Conservation (phyloP, 441 rosid species). For the Pelargonium cotyledonis region DNA sequence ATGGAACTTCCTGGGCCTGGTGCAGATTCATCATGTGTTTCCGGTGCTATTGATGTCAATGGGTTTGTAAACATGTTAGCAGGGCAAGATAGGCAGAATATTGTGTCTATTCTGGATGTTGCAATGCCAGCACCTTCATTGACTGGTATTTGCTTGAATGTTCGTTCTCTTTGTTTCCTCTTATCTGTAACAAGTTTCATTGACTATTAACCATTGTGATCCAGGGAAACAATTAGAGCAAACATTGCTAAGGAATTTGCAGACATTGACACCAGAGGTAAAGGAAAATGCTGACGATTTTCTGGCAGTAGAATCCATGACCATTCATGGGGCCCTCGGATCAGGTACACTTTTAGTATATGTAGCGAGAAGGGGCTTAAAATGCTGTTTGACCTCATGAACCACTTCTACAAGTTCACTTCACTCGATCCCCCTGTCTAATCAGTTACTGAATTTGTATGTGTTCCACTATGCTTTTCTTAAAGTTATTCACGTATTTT, state of each 20-base stretch:
- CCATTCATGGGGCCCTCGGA: slow-evolving; percentile 56
- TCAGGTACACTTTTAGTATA: slow-evolving; percentile 35
- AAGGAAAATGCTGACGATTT: slow-evolving; percentile 52
- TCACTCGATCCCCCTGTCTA: background rate
- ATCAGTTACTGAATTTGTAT: background rate
- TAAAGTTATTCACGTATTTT: background rate
- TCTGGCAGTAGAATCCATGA: slow-evolving; percentile 56
- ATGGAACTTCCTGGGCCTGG: slow-evolving; percentile 49
- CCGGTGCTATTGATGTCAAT: slow-evolving; percentile 53
- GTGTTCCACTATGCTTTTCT: background rate
- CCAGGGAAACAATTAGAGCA: slow-evolving; percentile 42
- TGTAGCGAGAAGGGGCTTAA: background rate
- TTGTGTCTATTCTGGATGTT: slow-evolving; percentile 50
- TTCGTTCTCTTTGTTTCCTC: slow-evolving; percentile 5
- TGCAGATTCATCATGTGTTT: slow-evolving; percentile 36
- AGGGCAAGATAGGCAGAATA: slow-evolving; percentile 63
- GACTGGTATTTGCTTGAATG: slow-evolving; percentile 30
- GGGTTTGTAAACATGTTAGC: slow-evolving; percentile 51
- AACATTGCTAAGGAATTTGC: slow-evolving; percentile 40
- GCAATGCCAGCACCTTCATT: slow-evolving; percentile 70
- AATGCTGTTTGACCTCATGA: too few species aligned
- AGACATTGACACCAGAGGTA: slow-evolving; percentile 62
- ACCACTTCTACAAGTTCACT: background rate
- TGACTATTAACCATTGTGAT: slow-evolving; percentile 13
- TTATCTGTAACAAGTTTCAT: background rate